Conservation (phyloP, 495 filamentous ascomycete species). For the Wilcoxina mikolae region DNA sequence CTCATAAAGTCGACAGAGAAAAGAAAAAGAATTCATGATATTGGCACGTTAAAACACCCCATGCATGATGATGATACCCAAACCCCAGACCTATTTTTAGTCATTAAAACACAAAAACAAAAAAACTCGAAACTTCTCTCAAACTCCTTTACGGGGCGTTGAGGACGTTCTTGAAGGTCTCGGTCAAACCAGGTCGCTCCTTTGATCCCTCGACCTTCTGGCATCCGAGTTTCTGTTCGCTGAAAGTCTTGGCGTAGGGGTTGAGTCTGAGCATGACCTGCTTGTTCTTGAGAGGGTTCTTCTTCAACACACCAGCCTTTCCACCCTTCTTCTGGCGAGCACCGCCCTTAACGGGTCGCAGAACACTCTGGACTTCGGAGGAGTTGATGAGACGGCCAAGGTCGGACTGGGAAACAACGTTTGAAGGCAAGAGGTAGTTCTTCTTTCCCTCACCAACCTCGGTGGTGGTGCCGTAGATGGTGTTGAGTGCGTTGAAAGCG, state of each 20-base stretch:
- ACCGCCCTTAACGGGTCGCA: constrained; percentile 76
- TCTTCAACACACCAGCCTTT: constrained; percentile 72
- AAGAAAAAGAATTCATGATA: not conserved
- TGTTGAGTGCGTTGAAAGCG: constrained; percentile 88
- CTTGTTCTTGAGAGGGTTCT: constrained; percentile 97
- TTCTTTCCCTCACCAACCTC: constrained; percentile 79
- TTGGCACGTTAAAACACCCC: no score
- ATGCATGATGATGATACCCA: not conserved
- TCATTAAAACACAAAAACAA: constrained; percentile 4
- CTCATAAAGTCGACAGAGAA: not conserved
- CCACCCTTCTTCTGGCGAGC: constrained; percentile 67
- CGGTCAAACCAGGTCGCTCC: constrained; percentile 22
- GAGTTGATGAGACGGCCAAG: constrained; percentile 96
- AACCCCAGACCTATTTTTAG: not conserved
- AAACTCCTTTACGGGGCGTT: constrained; percentile 16
- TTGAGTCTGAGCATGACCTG: constrained; percentile 94
- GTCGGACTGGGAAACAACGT: constrained; percentile 78
- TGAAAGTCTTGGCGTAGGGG: constrained; percentile 81
- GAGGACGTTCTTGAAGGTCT: constrained; percentile 25
- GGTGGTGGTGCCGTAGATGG: constrained; percentile 85
- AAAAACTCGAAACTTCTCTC: not conserved
- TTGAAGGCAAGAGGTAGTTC: constrained; percentile 89
- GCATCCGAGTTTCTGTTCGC: constrained; percentile 64
- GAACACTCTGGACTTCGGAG: constrained; percentile 88
- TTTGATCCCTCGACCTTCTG: constrained; percentile 36